A percentile compares a stretch with the other conserved stretches of the same genome.
Evolutionary conservation across 2,329 filamentous ascomycete genomes (phyloP).

Genomic region (Helminthosporium solani): DNA sequence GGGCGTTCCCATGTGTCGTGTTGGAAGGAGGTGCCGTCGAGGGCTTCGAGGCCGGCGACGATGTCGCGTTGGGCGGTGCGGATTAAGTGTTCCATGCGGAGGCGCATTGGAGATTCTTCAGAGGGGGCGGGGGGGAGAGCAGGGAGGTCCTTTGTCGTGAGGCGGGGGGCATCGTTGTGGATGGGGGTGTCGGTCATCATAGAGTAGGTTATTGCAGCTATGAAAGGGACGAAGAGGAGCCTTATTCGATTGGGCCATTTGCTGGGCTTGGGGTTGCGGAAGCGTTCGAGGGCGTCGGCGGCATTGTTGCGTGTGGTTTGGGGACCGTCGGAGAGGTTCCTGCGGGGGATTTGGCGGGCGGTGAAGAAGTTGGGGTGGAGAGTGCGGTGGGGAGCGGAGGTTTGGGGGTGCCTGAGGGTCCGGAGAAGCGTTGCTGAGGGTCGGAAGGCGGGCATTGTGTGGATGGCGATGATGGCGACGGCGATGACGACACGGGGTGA

Average conservation of each 20-base stretch:
- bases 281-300: conserved; percentile 36
- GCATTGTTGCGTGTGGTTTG: conserved; percentile 23
- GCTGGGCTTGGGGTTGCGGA: conserved; percentile 38
- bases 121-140: too few relatives aligned
- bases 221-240: conserved; percentile 52
- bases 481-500: too few relatives aligned
- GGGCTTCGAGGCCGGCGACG: conserved; percentile 74
- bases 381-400: too few relatives aligned
- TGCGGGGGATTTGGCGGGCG: conserved; percentile 15
- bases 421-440: too few relatives aligned
- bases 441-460: too few relatives aligned
- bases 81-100: conserved; percentile 96
- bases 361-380: conserved; percentile 17
- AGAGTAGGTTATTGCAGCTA: conserved; percentile 58
- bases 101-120: conserved; percentile 93
- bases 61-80: conserved; percentile 86
- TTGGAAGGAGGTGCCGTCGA: conserved; percentile 81
- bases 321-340: conserved; percentile 22
- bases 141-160: conserved; percentile 84
- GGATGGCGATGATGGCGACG: too few relatives aligned
- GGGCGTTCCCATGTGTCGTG: conserved; percentile 84
- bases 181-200: conserved; percentile 49
- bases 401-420: too few relatives aligned
- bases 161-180: conserved; percentile 62
- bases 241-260: conserved; percentile 46